A percentile compares a stretch with the other conserved stretches of the same genome.
Evolutionary conservation across 257 asterid genomes (phyloP).

Genomic region (Linaria vulgaris): DNA sequence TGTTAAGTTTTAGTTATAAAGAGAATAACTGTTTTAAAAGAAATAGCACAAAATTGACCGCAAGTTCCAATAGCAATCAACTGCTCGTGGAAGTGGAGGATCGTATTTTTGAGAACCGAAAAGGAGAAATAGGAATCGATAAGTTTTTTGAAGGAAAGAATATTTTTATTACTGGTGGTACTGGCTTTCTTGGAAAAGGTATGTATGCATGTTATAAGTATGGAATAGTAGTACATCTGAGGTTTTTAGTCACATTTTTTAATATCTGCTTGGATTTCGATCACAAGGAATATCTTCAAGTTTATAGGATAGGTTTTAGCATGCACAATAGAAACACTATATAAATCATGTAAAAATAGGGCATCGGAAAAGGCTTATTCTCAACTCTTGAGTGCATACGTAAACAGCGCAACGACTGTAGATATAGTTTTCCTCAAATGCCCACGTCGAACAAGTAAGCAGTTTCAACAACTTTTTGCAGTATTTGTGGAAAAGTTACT

Average conservation of each 20-base stretch:
- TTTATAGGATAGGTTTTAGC: too few relatives aligned
- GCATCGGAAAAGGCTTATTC: too few relatives aligned
- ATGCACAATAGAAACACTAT: too few relatives aligned
- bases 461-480: conserved; percentile 1
- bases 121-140: conserved; percentile 43
- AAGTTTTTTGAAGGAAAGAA: conserved; percentile 39
- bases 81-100: neutral
- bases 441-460: too few relatives aligned
- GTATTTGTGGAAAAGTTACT: conserved; percentile 36
- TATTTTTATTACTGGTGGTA: conserved; percentile 45
- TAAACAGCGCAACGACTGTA: too few relatives aligned
- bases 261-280: too few relatives aligned
- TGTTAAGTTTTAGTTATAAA: neutral
- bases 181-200: conserved; percentile 57
- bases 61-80: too few relatives aligned
- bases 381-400: too few relatives aligned
- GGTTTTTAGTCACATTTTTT: neutral
- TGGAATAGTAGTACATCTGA: neutral
- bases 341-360: too few relatives aligned
- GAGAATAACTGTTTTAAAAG: neutral
- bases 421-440: too few relatives aligned
- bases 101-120: too few relatives aligned
- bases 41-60: neutral
- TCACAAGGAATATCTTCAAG: too few relatives aligned
- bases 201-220: neutral